Base-by-base conservation (phyloP, 345 rosid genomes). In the Eucalyptus virginea region DNA sequence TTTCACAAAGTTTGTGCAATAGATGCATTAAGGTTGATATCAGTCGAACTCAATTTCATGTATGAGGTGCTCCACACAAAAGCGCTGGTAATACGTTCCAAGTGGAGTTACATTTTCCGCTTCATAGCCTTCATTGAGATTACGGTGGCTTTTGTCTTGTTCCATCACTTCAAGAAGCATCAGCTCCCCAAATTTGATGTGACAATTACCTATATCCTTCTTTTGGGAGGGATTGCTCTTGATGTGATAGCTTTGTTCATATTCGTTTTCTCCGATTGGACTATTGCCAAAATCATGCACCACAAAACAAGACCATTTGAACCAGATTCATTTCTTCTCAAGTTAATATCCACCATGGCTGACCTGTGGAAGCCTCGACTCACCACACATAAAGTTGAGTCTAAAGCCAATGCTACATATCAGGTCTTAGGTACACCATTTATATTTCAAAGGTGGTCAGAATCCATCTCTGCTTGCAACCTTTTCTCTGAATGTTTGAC, bases 351-450 rank as follows among this genome's bases (percentile, higher is more conserved):
- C 6, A 2, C 24, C 80, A 32, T 2, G 12, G 23, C 5, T n/a
- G 5, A 65, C 11, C 1, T n/a, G 21, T 1, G 77, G 77, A 65
- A 65, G 77, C 77, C 77, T 5, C 32, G 17, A 28, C 0, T 10
- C 52, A 1, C 12, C 40, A n/a, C 11, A n/a, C 0, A 3, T n/a
- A 16, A 4, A 67, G 23, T 8, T 1, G 18, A 32, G 11, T 5
- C 4, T 32, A 4, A 32, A 0, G 2, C 77, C 19, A 30, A 14
- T n/a, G 37, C 9, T 15, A n/a, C 3, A 3, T 65, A 14, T 0
- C 1, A 0, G 3, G 19, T 7, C 19, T 69, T 69, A 32, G 42
- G 1, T 3, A 32, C 80, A 69, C 80, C 42, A 69, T 32, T 69
- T 1, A 17, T 32, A 69, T 32, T 69, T 1, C 12, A 1, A 32